phyloP scores from a whole-genome alignment of 1,284 basidiomycete species.

The Clitocybe nebularis region DNA sequence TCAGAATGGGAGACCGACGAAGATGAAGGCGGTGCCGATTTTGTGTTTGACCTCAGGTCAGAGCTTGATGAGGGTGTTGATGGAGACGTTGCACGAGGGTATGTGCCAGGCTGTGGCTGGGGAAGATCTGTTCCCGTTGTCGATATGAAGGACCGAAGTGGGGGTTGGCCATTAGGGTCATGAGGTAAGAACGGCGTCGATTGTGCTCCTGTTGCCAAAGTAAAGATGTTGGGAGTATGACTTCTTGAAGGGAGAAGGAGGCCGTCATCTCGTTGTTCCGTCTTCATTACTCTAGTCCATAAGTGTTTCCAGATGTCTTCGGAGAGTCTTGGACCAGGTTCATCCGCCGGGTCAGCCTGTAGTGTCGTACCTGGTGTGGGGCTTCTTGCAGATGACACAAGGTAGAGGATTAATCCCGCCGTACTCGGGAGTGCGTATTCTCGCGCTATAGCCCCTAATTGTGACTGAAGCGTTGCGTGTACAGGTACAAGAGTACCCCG shows the following conservation, averaged over 20 bases:
- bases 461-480: constrained; percentile 65
- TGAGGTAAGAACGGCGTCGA: constrained; percentile 43
- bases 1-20: constrained; percentile 35
- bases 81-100: constrained; percentile 47
- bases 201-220: constrained; percentile 33
- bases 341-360: constrained; percentile 34
- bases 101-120: constrained; percentile 27
- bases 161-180: constrained; percentile 29
- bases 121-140: constrained; percentile 29
- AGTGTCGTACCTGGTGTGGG: constrained; percentile 9
- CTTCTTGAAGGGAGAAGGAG: constrained; percentile 34
- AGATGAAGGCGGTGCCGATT: constrained; percentile 41
- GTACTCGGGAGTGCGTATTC: constrained; percentile 84
- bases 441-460: constrained; percentile 76
- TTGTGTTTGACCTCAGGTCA: constrained; percentile 43
- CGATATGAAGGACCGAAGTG: constrained; percentile 48
- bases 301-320: constrained; percentile 83
- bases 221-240: constrained; percentile 36
- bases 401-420: constrained; percentile 71
- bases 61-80: constrained; percentile 48
- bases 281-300: constrained; percentile 67
- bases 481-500: constrained; percentile 73
- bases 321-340: constrained; percentile 72
- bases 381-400: constrained; percentile 41
- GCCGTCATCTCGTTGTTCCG: constrained; percentile 57